These are phyloP conservation scores for Alternaria angustiovoidea DNA, from an alignment of 2,329 filamentous ascomycete genomes.

Conservation along the genomic window DNA sequence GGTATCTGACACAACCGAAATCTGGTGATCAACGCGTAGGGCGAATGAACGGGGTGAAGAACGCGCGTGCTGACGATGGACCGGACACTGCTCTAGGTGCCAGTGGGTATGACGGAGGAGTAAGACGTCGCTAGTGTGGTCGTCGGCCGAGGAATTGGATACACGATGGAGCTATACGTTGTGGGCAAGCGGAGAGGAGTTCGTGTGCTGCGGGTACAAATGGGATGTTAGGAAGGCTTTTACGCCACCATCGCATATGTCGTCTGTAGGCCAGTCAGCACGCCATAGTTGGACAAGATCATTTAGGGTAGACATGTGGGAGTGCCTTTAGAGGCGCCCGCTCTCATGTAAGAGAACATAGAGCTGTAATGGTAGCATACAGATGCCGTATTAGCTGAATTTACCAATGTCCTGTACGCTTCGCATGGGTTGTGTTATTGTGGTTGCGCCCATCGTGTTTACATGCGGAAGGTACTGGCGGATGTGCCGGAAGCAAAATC, in stretches of 20 bases:
- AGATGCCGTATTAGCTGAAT: not conserved
- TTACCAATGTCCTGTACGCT: not conserved
- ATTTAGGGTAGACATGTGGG: not conserved
- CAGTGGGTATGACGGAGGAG: conserved; percentile 14
- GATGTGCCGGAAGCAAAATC: too few relatives aligned
- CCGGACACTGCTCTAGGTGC: conserved; percentile 14
- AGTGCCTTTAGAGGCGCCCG: not conserved
- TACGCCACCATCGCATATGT: not conserved
- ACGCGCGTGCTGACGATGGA: conserved; percentile 4
- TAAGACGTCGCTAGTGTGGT: conserved; percentile 27
- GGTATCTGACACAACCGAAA: conserved; percentile 31
- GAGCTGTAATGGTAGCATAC: not conserved
- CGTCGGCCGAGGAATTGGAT: not conserved
- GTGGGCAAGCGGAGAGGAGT: not conserved
- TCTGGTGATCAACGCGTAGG: not conserved
- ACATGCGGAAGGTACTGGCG: not conserved
- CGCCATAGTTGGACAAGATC: not conserved
- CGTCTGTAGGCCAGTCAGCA: not conserved
- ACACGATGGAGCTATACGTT: not conserved
- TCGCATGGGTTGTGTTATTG: not conserved
- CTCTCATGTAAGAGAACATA: not conserved
- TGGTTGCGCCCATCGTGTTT: not conserved
- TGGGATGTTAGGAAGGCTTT: not conserved
- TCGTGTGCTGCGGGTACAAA: not conserved
- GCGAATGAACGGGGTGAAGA: conserved; percentile 1